These are phyloP conservation scores for Sordariomycetes sp. DNA, from an alignment of 2,329 filamentous ascomycete genomes.

Conservation along the genomic window DNA sequence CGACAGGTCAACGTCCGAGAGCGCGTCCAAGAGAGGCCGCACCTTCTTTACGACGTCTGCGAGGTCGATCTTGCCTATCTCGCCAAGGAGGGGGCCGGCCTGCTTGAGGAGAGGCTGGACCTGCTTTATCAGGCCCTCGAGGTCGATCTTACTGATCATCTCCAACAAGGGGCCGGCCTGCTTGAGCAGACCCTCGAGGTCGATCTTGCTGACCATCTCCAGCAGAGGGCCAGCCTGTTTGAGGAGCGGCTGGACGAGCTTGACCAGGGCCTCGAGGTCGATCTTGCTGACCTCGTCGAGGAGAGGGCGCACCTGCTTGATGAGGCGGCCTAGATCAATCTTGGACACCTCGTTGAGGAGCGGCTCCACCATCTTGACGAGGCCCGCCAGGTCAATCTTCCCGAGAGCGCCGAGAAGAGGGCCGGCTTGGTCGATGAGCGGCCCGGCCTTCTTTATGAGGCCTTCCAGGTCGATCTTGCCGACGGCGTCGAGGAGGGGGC, in stretches of 20 bases:
- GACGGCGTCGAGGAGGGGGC: background rate
- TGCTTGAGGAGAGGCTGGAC: background rate
- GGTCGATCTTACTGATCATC: background rate
- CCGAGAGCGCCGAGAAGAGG: background rate
- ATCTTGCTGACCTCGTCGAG: background rate
- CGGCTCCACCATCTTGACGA: background rate
- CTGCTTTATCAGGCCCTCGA: background rate
- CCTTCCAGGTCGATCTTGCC: background rate
- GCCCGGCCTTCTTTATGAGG: background rate
- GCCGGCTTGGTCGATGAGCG: background rate
- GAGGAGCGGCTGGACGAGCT: background rate
- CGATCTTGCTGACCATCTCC: background rate
- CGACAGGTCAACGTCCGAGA: background rate
- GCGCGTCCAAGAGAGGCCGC: background rate
- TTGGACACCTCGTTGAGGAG: background rate
- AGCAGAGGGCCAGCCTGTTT: background rate
- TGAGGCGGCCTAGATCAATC: background rate
- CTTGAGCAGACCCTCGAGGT: background rate
- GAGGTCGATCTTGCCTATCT: background rate
- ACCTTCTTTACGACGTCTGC: background rate
- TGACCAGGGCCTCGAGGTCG: background rate
- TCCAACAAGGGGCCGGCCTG: no score
- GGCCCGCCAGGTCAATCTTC: background rate
- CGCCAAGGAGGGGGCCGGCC: background rate
- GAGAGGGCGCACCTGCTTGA: background rate